phyloP scores from a whole-genome alignment of 2,329 filamentous ascomycete genomes.

The Trichophaea hybrida region DNA sequence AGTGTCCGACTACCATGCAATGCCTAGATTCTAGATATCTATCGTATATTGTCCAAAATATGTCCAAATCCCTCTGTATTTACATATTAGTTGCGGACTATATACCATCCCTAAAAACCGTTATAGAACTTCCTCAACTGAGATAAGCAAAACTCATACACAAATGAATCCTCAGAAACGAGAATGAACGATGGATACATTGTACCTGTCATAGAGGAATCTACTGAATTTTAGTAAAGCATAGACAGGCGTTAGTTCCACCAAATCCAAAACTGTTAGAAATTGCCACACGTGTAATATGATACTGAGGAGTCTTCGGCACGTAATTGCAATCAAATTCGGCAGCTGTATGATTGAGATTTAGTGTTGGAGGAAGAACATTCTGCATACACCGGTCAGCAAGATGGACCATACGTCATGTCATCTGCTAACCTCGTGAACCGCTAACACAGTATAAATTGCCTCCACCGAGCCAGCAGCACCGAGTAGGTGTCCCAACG shows the following conservation, averaged over 20 bases:
- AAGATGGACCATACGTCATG: not conserved
- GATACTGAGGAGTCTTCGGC: slow-evolving; percentile 53
- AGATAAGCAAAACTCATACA: too few species aligned
- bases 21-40: too few species aligned
- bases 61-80: too few species aligned
- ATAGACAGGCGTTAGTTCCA: slow-evolving; percentile 82
- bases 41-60: too few species aligned
- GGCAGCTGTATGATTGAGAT: slow-evolving; percentile 51
- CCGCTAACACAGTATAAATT: slow-evolving; percentile 65
- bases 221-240: slow-evolving; percentile 43
- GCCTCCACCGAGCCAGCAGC: slow-evolving; percentile 85
- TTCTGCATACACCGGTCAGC: slow-evolving; percentile 39
- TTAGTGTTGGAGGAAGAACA: slow-evolving; percentile 70
- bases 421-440: slow-evolving; percentile 49
- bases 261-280: slow-evolving; percentile 98
- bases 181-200: too few species aligned
- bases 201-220: not conserved
- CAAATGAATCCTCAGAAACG: too few species aligned
- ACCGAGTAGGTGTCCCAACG: slow-evolving; percentile 78
- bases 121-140: too few species aligned
- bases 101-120: too few species aligned
- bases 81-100: too few species aligned
- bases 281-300: slow-evolving; percentile 56
- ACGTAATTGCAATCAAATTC: slow-evolving; percentile 77
- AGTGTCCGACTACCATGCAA: too few species aligned